Evolutionary conservation across 2,329 filamentous ascomycete species (phyloP).

Genomic region (Pochonia chlamydosporia): DNA sequence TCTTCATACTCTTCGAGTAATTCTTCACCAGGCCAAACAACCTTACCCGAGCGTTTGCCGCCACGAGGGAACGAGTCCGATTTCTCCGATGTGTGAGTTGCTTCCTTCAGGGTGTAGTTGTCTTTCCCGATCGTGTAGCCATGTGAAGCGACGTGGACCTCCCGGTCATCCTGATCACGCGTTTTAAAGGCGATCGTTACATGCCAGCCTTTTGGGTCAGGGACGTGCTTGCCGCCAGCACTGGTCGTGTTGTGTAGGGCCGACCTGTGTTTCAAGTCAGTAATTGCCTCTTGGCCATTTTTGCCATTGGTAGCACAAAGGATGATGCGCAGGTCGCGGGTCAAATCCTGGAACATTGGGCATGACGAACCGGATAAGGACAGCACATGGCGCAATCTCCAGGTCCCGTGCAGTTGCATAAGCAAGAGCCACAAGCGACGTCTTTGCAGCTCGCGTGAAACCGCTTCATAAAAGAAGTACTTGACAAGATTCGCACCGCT

Average conservation of each 20-base stretch:
- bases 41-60: neutral
- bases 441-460: no score
- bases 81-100: slow-evolving; percentile 5
- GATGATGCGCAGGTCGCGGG: no score
- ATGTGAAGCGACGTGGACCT: neutral
- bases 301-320: no score
- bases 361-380: no score
- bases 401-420: no score
- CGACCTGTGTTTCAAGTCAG: no score
- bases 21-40: slow-evolving; percentile 2
- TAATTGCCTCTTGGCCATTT: no score
- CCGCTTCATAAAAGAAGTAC: no score
- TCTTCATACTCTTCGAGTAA: slow-evolving; percentile 1
- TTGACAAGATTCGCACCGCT: no score
- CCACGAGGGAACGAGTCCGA: slow-evolving; percentile 1
- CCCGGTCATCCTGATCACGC: neutral
- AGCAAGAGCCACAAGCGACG: no score
- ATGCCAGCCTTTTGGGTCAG: slow-evolving; percentile 1
- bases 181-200: neutral
- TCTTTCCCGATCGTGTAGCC: slow-evolving; percentile 1
- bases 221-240: neutral
- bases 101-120: neutral
- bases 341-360: no score
- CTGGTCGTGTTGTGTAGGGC: neutral
- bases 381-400: no score